These are phyloP conservation scores for Pseudonectria foliicola DNA, from an alignment of 2,329 filamentous ascomycete genomes.

Conservation along the genomic window DNA sequence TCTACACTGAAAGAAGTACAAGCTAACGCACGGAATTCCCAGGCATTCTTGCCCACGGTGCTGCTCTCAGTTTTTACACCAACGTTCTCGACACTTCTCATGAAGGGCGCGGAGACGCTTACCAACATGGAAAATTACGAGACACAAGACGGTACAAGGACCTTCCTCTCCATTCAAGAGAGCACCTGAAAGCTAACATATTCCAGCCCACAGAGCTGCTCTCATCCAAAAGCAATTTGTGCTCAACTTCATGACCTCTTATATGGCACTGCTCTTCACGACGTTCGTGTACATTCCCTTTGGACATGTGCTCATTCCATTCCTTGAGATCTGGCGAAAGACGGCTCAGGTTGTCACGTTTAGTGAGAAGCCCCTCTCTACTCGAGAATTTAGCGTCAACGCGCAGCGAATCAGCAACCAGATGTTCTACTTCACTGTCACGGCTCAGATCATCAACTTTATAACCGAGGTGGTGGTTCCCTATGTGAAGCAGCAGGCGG, in stretches of 20 bases:
- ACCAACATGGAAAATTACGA: constrained; percentile 89
- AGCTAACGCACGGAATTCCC: no score
- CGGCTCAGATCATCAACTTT: constrained; percentile 84
- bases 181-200: constrained; percentile 5
- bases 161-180: constrained; percentile 5
- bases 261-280: constrained; percentile 84
- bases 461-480: constrained; percentile 79
- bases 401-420: constrained; percentile 77
- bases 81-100: constrained; percentile 68
- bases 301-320: constrained; percentile 72
- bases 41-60: constrained; percentile 83
- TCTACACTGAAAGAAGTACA: no score
- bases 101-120: constrained; percentile 65
- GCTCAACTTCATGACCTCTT: constrained; percentile 93
- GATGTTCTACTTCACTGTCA: constrained; percentile 93
- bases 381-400: constrained; percentile 69
- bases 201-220: constrained; percentile 65
- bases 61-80: constrained; percentile 79
- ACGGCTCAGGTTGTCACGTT: constrained; percentile 70
- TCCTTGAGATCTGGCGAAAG: constrained; percentile 73
- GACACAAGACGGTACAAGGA: constrained; percentile 57
- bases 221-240: constrained; percentile 92
- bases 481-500: constrained; percentile 70
- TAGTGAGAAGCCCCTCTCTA: constrained; percentile 63
- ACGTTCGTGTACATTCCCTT: constrained; percentile 95